Evolutionary conservation across 2,329 filamentous ascomycete species (phyloP).

Genomic region (Botrytis squamosa): DNA sequence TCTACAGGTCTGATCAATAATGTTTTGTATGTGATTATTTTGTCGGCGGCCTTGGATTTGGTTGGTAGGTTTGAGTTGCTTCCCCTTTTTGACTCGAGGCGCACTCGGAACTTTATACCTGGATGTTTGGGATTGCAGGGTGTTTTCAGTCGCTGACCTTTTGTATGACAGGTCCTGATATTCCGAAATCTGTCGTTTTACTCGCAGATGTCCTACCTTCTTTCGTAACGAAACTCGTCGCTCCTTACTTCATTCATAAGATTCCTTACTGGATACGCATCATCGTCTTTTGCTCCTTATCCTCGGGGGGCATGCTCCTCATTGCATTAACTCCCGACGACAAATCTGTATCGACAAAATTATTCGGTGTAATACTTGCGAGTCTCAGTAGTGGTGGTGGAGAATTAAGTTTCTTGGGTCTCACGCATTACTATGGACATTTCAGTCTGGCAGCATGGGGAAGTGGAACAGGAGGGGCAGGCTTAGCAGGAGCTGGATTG

Average conservation of each 20-base stretch:
- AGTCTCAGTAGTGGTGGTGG: conserved; percentile 84
- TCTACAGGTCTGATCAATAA: conserved; percentile 86
- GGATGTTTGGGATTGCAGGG: neutral
- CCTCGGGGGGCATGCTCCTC: conserved; percentile 82
- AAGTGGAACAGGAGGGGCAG: conserved; percentile 86
- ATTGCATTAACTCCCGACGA: conserved; percentile 74
- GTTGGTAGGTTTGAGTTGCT: conserved; percentile 51
- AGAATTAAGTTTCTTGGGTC: conserved; percentile 83
- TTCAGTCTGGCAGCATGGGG: conserved; percentile 89
- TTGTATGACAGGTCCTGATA: conserved; percentile 51
- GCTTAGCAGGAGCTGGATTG: conserved; percentile 79
- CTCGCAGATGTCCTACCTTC: conserved; percentile 90
- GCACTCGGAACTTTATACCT: neutral
- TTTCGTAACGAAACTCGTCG: conserved; percentile 82
- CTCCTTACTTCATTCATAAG: conserved; percentile 89
- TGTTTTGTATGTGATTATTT: conserved; percentile 94
- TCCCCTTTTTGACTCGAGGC: neutral
- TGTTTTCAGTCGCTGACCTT: neutral
- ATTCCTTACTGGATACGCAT: conserved; percentile 79
- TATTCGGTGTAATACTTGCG: conserved; percentile 79
- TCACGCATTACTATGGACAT: conserved; percentile 91
- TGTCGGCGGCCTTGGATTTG: conserved; percentile 91
- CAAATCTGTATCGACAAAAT: conserved; percentile 68
- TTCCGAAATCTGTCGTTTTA: conserved; percentile 90
- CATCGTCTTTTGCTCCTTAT: conserved; percentile 70